Evolutionary conservation across 2,329 filamentous ascomycete genomes (phyloP).

Genomic region (Pseudopyricularia javanii): DNA sequence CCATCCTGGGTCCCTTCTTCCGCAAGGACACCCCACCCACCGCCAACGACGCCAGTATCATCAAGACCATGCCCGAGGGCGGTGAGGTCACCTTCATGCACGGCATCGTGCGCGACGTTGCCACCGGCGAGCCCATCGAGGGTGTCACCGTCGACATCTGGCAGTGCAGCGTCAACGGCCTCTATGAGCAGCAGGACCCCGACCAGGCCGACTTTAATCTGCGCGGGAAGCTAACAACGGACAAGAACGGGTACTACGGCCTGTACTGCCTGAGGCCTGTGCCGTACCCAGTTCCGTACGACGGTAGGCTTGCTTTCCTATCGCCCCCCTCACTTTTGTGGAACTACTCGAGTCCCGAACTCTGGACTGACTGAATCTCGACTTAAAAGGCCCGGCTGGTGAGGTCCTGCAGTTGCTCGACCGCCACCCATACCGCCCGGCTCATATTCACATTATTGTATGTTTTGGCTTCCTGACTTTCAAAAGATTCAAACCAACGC

Average conservation of each 20-base stretch:
- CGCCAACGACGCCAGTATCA: slow-evolving; percentile 44
- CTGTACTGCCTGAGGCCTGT: slow-evolving; percentile 51
- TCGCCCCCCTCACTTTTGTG: not conserved
- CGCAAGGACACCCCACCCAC: slow-evolving; percentile 45
- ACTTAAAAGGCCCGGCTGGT: slow-evolving; percentile 12
- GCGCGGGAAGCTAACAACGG: slow-evolving; percentile 9
- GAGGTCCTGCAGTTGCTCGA: slow-evolving; percentile 20
- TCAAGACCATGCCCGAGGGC: slow-evolving; percentile 21
- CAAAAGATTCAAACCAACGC: too few relatives aligned
- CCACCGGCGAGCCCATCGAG: slow-evolving; percentile 39
- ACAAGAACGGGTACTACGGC: slow-evolving; percentile 48
- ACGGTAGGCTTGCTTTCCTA: not conserved
- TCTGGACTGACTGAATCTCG: slow-evolving; percentile 1
- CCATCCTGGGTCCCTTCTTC: slow-evolving; percentile 59
- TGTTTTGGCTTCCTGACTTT: not conserved
- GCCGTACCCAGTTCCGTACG: slow-evolving; percentile 27
- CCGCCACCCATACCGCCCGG: slow-evolving; percentile 22
- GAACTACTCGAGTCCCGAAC: not conserved
- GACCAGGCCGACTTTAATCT: slow-evolving; percentile 8
- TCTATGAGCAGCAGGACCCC: slow-evolving; percentile 61
- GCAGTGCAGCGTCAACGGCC: slow-evolving; percentile 45
- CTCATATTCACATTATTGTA: slow-evolving; percentile 25
- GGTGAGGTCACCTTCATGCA: slow-evolving; percentile 40
- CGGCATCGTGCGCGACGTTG: slow-evolving; percentile 23
- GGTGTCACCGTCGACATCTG: slow-evolving; percentile 47